phyloP scores from a whole-genome alignment of 179 eudicot species.

The Nepenthes alata region DNA sequence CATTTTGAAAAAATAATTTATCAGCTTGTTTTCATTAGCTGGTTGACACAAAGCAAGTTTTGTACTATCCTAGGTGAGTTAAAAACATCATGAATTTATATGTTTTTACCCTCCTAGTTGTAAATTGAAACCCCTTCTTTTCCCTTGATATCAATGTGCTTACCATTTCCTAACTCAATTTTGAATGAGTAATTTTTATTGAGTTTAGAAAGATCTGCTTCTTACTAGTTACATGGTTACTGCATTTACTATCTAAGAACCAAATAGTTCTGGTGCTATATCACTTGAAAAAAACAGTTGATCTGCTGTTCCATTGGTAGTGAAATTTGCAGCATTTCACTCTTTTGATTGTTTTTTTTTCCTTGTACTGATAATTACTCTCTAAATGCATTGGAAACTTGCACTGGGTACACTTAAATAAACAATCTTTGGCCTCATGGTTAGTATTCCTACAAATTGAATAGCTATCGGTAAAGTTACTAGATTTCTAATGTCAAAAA shows the following conservation, averaged over 20 bases:
- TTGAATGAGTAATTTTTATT: not conserved
- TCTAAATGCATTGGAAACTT: no score
- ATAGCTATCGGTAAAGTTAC: not conserved
- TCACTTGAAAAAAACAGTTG: not conserved
- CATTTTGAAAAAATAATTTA: conserved; percentile 1
- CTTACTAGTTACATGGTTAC: conserved; percentile 11
- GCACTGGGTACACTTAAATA: no score
- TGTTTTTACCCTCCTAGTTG: conserved; percentile 8
- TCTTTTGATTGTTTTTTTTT: no score
- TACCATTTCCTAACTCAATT: conserved; percentile 1
- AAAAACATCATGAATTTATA: conserved; percentile 5
- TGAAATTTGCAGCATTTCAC: no score
- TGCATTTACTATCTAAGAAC: conserved; percentile 15
- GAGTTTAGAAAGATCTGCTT: not conserved
- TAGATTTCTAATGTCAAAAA: not conserved
- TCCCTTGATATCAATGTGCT: not conserved
- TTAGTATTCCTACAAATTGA: not conserved
- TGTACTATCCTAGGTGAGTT: conserved; percentile 7
- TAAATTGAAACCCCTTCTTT: conserved; percentile 7
- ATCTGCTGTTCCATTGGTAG: conserved; percentile 4
- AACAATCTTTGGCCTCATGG: not conserved
- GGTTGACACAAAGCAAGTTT: conserved; percentile 12
- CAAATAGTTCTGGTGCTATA: conserved; percentile 2
- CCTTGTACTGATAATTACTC: no score
- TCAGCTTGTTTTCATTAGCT: conserved; percentile 14